Evolutionary conservation across 192 early-diverging fungal species (phyloP).

Genomic region (Coemansia furcata): DNA sequence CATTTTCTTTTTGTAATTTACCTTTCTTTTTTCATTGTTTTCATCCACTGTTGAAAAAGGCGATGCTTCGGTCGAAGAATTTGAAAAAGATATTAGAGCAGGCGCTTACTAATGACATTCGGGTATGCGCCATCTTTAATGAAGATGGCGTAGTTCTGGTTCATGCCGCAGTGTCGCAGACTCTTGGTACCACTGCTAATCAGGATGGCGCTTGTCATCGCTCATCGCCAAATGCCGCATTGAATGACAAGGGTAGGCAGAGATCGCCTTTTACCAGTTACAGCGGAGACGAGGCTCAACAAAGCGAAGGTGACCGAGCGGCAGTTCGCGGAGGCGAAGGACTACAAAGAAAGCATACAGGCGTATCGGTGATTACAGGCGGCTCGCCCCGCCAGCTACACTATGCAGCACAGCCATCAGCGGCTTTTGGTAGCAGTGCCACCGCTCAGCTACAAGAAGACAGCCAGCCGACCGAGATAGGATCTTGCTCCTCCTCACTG

Average conservation of each 20-base stretch:
- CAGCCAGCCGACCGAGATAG: constrained; percentile 6
- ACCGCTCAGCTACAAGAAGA: neutral
- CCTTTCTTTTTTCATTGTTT: neutral
- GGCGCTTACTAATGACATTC: constrained; percentile 35
- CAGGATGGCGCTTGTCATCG: neutral
- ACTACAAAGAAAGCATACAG: neutral
- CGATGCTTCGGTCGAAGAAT: constrained; percentile 47
- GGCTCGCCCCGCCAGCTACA: neutral
- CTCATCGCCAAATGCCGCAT: neutral
- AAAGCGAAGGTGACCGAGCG: neutral
- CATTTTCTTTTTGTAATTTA: too few relatives aligned
- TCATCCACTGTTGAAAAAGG: neutral
- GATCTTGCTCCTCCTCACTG: constrained; percentile 22
- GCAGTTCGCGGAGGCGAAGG: neutral
- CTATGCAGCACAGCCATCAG: neutral
- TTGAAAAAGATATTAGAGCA: constrained; percentile 43
- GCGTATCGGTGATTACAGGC: neutral
- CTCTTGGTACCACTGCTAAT: neutral
- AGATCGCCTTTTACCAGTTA: neutral
- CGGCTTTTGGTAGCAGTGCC: neutral
- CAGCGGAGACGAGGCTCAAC: neutral
- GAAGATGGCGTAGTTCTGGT: constrained; percentile 47
- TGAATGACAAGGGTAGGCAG: neutral
- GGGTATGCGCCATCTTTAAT: constrained; percentile 41
- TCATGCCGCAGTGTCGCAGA: constrained; percentile 18